Base-by-base conservation (phyloP, 768 basidiomycete genomes). In the Vararia minispora region DNA sequence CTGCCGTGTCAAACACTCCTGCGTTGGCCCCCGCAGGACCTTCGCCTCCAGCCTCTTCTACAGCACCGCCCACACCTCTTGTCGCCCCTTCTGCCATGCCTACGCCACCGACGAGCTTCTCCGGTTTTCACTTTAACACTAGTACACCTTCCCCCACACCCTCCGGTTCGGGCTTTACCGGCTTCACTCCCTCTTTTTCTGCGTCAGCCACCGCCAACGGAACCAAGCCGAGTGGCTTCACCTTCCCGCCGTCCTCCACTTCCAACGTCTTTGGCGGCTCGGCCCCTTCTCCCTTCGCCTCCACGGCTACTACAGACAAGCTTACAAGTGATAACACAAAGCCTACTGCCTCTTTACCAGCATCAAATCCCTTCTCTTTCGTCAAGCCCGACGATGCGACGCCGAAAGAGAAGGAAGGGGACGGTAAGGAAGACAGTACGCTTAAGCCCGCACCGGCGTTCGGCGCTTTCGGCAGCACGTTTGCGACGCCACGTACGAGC, bases 41-140 rank as follows among this genome's bases (percentile, higher is more conserved):
- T 9, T 18, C 44, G 9, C 29, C 25, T 8, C 13, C 40, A 2
- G 22, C 42, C 11, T 30, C 37, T 17, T 4, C 35, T 20, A 33
- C 44, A 7, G 38, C 45, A 17, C 14, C 35, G 28, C 18, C 29
- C 7, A 26, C 24, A 41, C 35, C 33, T 21, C 33, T 33, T 12
- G 17, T 31, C 14, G 24, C 47, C 2, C 18, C 45, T 7, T 13
- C 49, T 21, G 23, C 52, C 9, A 60, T 60, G 52, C 59, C 69
- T 14, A 58, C 62, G 24, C 61, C 66, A 24, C 65, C 68, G 1
- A 26, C 54, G 12, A 47, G 54, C 36, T 71, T 68, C 38, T 16
- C 55, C 28, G 60, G 59, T 6, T 61, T 67, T 39, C 47, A 35
- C 1, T 57, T 65, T 35, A 49, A 33, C 22, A 29, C 40, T 26